A percentile compares a stretch with the other conserved stretches of the same genome.
These are phyloP conservation scores for Lecanicillium sp. DNA, from an alignment of 2,329 filamentous ascomycete species.

Conservation along the genomic window DNA sequence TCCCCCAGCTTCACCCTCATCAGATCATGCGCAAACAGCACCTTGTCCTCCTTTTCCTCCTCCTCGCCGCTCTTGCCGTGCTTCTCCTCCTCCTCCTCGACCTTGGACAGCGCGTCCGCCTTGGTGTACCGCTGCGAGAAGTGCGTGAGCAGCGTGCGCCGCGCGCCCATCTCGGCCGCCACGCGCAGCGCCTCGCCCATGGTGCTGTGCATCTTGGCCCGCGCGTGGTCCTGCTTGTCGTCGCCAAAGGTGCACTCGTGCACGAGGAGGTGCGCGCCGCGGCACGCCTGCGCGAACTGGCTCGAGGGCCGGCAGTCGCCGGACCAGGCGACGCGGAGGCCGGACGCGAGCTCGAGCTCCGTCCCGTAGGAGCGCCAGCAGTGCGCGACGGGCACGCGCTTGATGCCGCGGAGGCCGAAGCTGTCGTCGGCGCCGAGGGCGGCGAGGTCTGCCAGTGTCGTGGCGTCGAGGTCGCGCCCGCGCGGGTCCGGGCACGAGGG, in stretches of 20 bases:
- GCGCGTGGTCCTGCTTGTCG: slow-evolving; percentile 69
- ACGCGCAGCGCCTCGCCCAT: slow-evolving; percentile 78
- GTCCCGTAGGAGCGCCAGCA: slow-evolving; percentile 74
- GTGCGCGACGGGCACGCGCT: slow-evolving; percentile 65
- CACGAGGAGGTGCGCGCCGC: slow-evolving; percentile 73
- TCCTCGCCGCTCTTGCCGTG: neutral
- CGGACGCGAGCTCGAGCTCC: slow-evolving; percentile 69
- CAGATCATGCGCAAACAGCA: slow-evolving; percentile 71
- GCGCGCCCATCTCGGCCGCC: slow-evolving; percentile 71
- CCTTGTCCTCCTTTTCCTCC: slow-evolving; percentile 20
- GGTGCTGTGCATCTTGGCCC: slow-evolving; percentile 86
- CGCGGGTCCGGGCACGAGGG: slow-evolving; percentile 21
- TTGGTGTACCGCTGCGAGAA: slow-evolving; percentile 94
- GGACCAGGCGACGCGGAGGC: slow-evolving; percentile 85
- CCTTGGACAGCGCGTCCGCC: slow-evolving; percentile 33
- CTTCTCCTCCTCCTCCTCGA: slow-evolving; percentile 24
- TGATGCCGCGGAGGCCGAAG: slow-evolving; percentile 60
- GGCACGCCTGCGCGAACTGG: slow-evolving; percentile 64
- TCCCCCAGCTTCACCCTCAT: slow-evolving; percentile 69
- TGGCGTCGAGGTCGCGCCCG: slow-evolving; percentile 22
- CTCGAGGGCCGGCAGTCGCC: slow-evolving; percentile 83
- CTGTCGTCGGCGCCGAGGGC: slow-evolving; percentile 29
- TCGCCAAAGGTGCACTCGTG: slow-evolving; percentile 97
- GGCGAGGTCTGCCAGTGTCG: slow-evolving; percentile 31
- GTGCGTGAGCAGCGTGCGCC: slow-evolving; percentile 79